Conservation (phyloP, 2,329 filamentous ascomycete species). For the Colletotrichum orchidophilum region DNA sequence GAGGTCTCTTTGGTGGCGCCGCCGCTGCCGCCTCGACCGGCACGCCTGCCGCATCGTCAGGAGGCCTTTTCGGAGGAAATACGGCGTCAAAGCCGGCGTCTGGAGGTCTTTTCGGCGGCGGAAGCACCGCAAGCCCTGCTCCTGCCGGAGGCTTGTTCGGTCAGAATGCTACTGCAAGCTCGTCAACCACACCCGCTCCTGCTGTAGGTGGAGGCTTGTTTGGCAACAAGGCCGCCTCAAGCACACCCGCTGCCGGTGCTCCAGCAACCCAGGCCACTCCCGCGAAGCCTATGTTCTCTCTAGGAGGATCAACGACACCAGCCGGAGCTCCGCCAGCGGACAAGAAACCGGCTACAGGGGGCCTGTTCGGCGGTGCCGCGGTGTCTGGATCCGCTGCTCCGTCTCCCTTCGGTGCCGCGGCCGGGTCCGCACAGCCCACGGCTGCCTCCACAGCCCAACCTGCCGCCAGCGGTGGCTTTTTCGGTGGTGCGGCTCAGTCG, state of each 20-base stretch:
- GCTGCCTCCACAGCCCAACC: slow-evolving; percentile 6
- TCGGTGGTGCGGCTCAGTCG: slow-evolving; percentile 42
- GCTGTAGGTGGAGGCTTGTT: slow-evolving; percentile 34
- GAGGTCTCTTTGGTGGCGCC: slow-evolving; percentile 32
- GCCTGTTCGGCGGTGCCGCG: slow-evolving; percentile 43
- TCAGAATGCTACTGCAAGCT: slow-evolving; percentile 35
- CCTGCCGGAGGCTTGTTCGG: slow-evolving; percentile 41
- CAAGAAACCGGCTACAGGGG: slow-evolving; percentile 41
- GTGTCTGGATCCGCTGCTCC: slow-evolving; percentile 25
- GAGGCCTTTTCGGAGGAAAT: slow-evolving; percentile 35
- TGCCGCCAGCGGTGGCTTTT: slow-evolving; percentile 38
- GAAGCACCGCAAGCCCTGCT: slow-evolving; percentile 39
- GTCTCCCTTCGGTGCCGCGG: slow-evolving; percentile 26
- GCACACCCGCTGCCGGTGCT: slow-evolving; percentile 23
- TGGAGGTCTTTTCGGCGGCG: slow-evolving; percentile 34
- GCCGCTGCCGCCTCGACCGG: slow-evolving; percentile 1
- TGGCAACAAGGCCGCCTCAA: slow-evolving; percentile 25
- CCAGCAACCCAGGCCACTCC: slow-evolving; percentile 48
- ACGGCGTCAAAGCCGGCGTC: slow-evolving; percentile 39
- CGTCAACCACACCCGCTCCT: slow-evolving; percentile 36
- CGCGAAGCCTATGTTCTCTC: slow-evolving; percentile 58
- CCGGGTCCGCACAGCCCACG: background rate
- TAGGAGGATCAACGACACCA: slow-evolving; percentile 63
- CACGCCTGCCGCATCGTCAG: slow-evolving; percentile 22
- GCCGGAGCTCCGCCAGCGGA: slow-evolving; percentile 62